phyloP scores from a whole-genome alignment of 2,329 filamentous ascomycete genomes.

The Ceratocystis smalleyi region DNA sequence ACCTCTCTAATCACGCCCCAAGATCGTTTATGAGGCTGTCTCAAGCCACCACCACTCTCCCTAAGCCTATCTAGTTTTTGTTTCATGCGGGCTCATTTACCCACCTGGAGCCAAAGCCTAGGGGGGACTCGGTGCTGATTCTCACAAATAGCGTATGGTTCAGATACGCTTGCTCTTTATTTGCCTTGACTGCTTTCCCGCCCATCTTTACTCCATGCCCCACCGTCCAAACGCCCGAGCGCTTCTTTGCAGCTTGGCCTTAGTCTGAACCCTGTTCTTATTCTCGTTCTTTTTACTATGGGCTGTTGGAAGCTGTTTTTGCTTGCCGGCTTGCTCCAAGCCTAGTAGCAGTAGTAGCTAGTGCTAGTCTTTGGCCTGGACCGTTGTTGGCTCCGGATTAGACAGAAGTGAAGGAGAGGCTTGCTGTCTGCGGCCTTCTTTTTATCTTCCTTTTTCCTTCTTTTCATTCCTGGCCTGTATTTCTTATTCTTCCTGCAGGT shows the following conservation, averaged over 20 bases:
- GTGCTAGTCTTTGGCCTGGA: background rate
- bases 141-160: background rate
- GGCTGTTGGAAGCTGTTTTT: background rate
- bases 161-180: background rate
- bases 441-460: background rate
- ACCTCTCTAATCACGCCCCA: background rate
- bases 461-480: background rate
- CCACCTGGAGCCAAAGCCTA: background rate
- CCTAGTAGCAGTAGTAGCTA: background rate
- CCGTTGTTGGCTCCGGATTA: background rate
- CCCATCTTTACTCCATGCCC: background rate
- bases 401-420: background rate
- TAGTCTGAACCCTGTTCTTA: background rate
- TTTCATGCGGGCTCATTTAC: background rate
- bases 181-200: background rate
- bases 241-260: background rate
- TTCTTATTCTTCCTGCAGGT: background rate
- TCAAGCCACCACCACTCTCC: background rate
- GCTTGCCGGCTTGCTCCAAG: background rate
- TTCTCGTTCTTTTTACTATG: background rate
- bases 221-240: background rate
- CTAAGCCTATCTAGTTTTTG: background rate
- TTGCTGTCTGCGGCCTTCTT: background rate
- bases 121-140: background rate
- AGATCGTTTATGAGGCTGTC: background rate